Base-by-base conservation (phyloP, 2,329 filamentous ascomycete genomes). In the Trichoderma gracile region DNA sequence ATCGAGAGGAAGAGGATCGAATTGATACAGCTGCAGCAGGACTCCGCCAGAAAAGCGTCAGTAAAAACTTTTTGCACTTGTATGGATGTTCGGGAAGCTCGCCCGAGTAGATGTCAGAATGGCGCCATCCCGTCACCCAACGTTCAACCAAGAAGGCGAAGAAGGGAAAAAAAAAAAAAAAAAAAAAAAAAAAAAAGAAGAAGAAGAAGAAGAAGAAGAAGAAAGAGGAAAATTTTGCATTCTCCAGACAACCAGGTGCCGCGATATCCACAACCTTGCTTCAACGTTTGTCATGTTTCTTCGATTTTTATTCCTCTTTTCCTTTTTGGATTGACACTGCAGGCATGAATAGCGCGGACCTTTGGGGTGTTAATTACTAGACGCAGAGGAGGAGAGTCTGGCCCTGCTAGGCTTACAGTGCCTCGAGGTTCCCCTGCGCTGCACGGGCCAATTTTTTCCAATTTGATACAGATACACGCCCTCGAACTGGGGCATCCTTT, bases 241-340 rank as follows among this genome's bases (percentile, higher is more conserved):
- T 42, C 58, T 61, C 58, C 8, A 27, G 58, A 45, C 58, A 61
- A 61, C 58, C 47, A 61, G 30, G n/a, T 23, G 53, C 53, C 56
- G 56, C 15, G 17, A 61, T 53, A 61, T 30, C 58, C 58, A 53
- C 58, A n/a, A 42, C 12, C 5, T 23, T 52, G 30, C 30, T 43
- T 25, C 33, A n/a, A 25, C 52, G 33, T 10, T 45, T 38, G 27
- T 50, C 8, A 1, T 30, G 8, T 50, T 50, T 25, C 17, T n/a
- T 40, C 17, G 42, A 10, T 10, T 43, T 9, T 47, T 30, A 10
- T 21, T 50, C 21, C 56, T 50, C 33, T 38, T 38, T 38, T 38
- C 33, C 33, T 14, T 14, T 38, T 38, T 14, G 3, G 12, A 38
- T 38, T 2, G 33, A 10, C 0, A 38, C 33, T 38, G 33, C 33